Evolutionary conservation across 2,329 filamentous ascomycete genomes (phyloP).

Genomic region (Colletotrichum abscissum): DNA sequence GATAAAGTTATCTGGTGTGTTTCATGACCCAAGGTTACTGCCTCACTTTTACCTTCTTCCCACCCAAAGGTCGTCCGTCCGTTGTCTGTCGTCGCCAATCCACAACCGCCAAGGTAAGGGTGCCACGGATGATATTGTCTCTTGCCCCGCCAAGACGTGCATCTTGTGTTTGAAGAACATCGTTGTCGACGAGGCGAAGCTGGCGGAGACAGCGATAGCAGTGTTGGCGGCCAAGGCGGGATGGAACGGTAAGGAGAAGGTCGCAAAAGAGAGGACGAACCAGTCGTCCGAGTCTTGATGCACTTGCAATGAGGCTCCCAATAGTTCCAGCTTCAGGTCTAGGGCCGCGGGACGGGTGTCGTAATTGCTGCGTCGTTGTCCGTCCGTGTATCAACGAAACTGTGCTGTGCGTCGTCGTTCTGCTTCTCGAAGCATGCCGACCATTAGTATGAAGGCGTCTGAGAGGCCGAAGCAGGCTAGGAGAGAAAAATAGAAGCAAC

Average conservation of each 20-base stretch:
- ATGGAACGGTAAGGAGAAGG: background rate
- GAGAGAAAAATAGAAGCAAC: background rate
- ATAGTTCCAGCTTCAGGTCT: background rate
- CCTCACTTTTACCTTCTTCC: conserved; percentile 16
- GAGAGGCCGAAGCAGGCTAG: background rate
- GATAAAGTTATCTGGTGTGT: conserved; percentile 32
- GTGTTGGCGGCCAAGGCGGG: background rate
- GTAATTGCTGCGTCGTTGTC: background rate
- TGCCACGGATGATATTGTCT: background rate
- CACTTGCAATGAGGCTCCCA: background rate
- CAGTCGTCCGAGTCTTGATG: conserved; percentile 9
- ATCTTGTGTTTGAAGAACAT: conserved; percentile 7
- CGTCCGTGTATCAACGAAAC: background rate
- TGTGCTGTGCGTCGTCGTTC: background rate
- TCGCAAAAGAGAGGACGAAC: conserved; percentile 31
- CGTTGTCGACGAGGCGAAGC: background rate
- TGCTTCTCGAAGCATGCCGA: conserved; percentile 23
- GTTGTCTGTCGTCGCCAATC: background rate
- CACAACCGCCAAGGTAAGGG: background rate
- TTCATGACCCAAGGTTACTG: conserved; percentile 18
- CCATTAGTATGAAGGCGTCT: background rate
- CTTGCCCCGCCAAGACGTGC: conserved; percentile 14
- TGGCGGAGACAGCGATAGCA: background rate
- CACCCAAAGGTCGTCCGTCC: background rate
- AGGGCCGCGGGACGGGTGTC: background rate